phyloP scores from a whole-genome alignment of 495 filamentous ascomycete genomes.

The Hypoxylon fuscum region DNA sequence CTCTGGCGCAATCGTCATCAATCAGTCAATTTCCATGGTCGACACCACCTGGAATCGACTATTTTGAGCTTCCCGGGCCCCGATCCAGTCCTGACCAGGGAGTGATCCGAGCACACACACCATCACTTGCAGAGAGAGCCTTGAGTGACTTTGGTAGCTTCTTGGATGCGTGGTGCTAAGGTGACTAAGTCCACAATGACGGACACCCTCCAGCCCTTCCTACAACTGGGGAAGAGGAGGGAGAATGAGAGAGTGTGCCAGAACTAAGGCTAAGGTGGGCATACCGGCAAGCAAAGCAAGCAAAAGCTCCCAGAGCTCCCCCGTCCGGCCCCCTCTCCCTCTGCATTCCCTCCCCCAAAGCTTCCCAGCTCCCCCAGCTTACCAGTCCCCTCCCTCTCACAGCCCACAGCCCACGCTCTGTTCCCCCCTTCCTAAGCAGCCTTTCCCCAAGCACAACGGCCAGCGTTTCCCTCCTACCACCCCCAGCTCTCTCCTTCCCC shows the following conservation, averaged over 20 bases:
- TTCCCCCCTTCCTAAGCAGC: constrained; percentile 38
- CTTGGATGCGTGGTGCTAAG: constrained; percentile 27
- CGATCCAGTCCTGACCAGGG: constrained; percentile 32
- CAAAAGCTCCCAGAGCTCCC: constrained; percentile 44
- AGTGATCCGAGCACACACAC: constrained; percentile 37
- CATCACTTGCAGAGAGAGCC: constrained; percentile 26
- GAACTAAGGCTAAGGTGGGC: not conserved
- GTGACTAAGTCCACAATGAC: constrained; percentile 34
- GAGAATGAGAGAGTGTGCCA: constrained; percentile 1
- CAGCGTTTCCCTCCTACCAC: constrained; percentile 47
- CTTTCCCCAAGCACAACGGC: constrained; percentile 41
- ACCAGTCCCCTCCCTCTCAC: constrained; percentile 44
- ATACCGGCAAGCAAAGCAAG: constrained; percentile 23
- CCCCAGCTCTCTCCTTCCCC: constrained; percentile 46
- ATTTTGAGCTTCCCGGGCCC: constrained; percentile 36
- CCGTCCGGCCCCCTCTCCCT: constrained; percentile 32
- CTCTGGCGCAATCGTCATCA: constrained; percentile 33
- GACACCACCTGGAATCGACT: too few species aligned
- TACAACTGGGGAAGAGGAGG: constrained; percentile 10
- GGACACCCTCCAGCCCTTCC: constrained; percentile 29
- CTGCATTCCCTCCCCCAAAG: constrained; percentile 38
- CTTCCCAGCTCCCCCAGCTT: constrained; percentile 37
- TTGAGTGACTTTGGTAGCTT: constrained; percentile 31
- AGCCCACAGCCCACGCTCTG: constrained; percentile 34
- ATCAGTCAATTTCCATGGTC: too few species aligned